Conservation (phyloP, 768 basidiomycete genomes). For the Cantharellus cinnabarinus region DNA sequence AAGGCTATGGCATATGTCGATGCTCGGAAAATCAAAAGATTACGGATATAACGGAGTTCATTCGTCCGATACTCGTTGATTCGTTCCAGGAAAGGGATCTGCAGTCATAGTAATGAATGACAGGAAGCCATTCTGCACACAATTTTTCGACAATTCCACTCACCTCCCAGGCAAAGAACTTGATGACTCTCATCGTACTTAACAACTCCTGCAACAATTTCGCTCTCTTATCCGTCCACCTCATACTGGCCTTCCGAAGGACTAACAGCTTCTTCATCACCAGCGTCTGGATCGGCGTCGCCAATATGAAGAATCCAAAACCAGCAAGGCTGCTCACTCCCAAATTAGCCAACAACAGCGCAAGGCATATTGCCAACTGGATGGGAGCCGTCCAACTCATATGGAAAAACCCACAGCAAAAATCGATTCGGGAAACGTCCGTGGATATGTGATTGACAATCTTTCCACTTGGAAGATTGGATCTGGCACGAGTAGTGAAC, state of each 20-base stretch:
- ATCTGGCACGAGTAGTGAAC: slow-evolving; percentile 60
- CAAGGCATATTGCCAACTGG: slow-evolving; percentile 3
- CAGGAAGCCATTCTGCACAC: background rate
- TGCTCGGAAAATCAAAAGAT: slow-evolving; percentile 42
- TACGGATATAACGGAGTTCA: slow-evolving; percentile 54
- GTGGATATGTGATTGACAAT: slow-evolving; percentile 88
- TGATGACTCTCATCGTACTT: slow-evolving; percentile 16
- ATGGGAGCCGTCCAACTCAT: slow-evolving; percentile 15
- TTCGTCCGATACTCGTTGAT: background rate
- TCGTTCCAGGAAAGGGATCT: slow-evolving; percentile 53
- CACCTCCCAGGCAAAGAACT: slow-evolving; percentile 2
- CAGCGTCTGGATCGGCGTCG: slow-evolving; percentile 41
- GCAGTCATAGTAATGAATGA: slow-evolving; percentile 13
- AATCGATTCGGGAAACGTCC: slow-evolving; percentile 82
- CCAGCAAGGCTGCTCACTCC: slow-evolving; percentile 52
- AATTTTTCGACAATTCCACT: slow-evolving; percentile 34
- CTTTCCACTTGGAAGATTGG: slow-evolving; percentile 66
- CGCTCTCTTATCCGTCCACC: slow-evolving; percentile 40
- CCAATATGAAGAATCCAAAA: slow-evolving; percentile 41
- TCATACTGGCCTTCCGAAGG: slow-evolving; percentile 33
- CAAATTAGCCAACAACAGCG: slow-evolving; percentile 21
- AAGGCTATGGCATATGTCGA: slow-evolving; percentile 32
- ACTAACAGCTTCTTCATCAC: slow-evolving; percentile 39
- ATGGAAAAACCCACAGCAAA: slow-evolving; percentile 16
- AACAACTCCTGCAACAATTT: slow-evolving; percentile 44